A percentile compares a stretch with the other conserved stretches of the same genome.
Conservation (phyloP, 352 stramenopile species). For the Stephanocyclus meneghinianus region DNA sequence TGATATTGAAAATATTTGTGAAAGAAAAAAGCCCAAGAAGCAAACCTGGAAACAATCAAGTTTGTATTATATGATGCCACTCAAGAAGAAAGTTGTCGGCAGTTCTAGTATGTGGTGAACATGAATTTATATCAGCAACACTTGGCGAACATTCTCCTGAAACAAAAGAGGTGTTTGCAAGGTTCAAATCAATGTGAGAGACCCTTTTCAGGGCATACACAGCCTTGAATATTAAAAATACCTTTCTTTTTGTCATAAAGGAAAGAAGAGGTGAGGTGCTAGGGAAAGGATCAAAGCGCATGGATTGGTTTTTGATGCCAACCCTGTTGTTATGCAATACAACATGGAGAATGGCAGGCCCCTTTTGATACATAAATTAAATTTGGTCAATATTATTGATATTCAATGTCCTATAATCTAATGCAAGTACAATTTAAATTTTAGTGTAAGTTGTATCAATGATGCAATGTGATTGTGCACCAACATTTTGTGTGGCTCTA, state of each 20-base stretch:
- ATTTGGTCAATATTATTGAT: too few species aligned
- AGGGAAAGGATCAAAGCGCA: background rate
- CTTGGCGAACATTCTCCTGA: background rate
- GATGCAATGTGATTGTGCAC: too few species aligned
- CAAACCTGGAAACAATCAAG: conserved; percentile 22
- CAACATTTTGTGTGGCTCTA: too few species aligned
- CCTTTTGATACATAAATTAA: conserved; percentile 86
- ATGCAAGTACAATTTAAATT: too few species aligned
- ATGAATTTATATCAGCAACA: conserved; percentile 21
- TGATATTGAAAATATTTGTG: conserved; percentile 7
- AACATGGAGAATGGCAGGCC: conserved; percentile 84
- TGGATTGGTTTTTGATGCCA: conserved; percentile 84
- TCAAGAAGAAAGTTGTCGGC: conserved; percentile 25
- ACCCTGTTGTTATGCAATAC: conserved; percentile 47
- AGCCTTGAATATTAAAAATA: background rate
- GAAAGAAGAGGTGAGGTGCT: background rate
- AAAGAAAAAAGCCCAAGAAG: conserved; percentile 11
- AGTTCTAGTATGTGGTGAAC: conserved; percentile 33
- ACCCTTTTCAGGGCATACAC: background rate
- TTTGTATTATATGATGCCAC: conserved; percentile 34
- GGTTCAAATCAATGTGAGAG: conserved; percentile 4
- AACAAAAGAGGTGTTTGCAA: conserved; percentile 15
- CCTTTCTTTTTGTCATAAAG: conserved; percentile 6
- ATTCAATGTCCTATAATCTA: too few species aligned
- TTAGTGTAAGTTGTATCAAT: too few species aligned